Evolutionary conservation across 2,329 filamentous ascomycete species (phyloP).

Genomic region (Neoscytalidium dimidiatum): DNA sequence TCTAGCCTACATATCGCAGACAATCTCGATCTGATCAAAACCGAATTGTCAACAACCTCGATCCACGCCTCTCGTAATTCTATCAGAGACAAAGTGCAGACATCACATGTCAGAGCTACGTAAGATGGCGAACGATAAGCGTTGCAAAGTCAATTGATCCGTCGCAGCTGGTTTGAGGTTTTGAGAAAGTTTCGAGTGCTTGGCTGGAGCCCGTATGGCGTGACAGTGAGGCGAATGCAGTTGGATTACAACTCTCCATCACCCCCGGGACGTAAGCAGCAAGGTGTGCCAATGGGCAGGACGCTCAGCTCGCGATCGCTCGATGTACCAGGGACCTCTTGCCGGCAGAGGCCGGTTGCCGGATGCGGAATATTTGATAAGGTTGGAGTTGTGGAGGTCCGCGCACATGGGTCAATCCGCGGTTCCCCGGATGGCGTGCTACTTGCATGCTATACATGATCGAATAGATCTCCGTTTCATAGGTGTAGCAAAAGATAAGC

Average conservation of each 20-base stretch:
- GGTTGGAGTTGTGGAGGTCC: not conserved
- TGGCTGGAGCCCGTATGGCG: not conserved
- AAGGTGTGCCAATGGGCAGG: not conserved
- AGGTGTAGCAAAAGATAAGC: not conserved
- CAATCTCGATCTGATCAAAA: not conserved
- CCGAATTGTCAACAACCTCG: not conserved
- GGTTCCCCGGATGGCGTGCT: not conserved
- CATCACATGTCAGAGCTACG: not conserved
- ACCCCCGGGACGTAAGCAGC: not conserved
- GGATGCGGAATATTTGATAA: not conserved
- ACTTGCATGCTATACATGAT: not conserved
- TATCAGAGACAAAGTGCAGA: not conserved
- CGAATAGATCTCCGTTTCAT: conserved; percentile 1
- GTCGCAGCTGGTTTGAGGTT: not conserved
- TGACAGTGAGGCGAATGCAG: not conserved
- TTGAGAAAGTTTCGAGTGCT: not conserved
- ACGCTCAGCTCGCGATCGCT: not conserved
- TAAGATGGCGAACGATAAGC: not conserved
- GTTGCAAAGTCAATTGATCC: not conserved
- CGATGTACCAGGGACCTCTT: not conserved
- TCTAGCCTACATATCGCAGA: not conserved
- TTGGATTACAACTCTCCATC: not conserved
- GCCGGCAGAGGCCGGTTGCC: not conserved
- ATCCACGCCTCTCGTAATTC: too few species aligned
- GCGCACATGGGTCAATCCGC: not conserved